phyloP scores from a whole-genome alignment of 176 grass and related monocot species.

The Raddia guianensis region DNA sequence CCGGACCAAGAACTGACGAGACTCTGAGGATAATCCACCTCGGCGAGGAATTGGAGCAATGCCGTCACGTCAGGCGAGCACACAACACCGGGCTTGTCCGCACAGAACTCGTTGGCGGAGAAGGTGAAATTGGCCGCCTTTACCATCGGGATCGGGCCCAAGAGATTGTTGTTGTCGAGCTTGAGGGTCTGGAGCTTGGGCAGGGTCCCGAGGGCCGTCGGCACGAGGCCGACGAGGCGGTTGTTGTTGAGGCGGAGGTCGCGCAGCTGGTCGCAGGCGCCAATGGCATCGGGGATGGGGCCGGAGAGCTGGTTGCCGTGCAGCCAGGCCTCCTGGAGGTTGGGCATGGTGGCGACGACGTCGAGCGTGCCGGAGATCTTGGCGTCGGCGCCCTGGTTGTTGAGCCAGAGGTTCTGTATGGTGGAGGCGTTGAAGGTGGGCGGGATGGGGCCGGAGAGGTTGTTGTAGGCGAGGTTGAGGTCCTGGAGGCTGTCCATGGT shows the following conservation, averaged over 20 bases:
- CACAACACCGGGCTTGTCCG: constrained; percentile 30
- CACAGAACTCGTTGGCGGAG: constrained; percentile 63
- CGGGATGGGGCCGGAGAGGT: constrained; percentile 60
- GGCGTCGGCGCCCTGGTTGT: constrained; percentile 56
- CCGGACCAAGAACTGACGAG: constrained; percentile 52
- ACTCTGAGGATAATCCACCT: constrained; percentile 40
- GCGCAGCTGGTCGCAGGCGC: constrained; percentile 39
- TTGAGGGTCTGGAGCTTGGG: constrained; percentile 46
- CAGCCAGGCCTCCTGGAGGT: constrained; percentile 68
- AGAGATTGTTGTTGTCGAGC: constrained; percentile 78
- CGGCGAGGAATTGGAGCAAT: constrained; percentile 60
- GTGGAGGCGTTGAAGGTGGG: constrained; percentile 34
- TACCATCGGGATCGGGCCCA: constrained; percentile 64
- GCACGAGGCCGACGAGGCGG: constrained; percentile 73
- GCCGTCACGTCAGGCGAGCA: constrained; percentile 61
- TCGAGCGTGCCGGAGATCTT: constrained; percentile 68
- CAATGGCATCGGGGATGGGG: constrained; percentile 59
- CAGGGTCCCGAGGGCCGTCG: constrained; percentile 39
- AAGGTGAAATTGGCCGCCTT: constrained; percentile 54
- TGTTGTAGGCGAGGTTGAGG: constrained; percentile 77
- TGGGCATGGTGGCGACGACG: constrained; percentile 52
- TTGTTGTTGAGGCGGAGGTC: constrained; percentile 67
- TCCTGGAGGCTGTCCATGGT: constrained; percentile 44
- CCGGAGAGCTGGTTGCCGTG: constrained; percentile 87
- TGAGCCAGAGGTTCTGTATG: constrained; percentile 76